Conservation (phyloP, 805 yeast species). For the Saccharomycopsis lassenensis region DNA sequence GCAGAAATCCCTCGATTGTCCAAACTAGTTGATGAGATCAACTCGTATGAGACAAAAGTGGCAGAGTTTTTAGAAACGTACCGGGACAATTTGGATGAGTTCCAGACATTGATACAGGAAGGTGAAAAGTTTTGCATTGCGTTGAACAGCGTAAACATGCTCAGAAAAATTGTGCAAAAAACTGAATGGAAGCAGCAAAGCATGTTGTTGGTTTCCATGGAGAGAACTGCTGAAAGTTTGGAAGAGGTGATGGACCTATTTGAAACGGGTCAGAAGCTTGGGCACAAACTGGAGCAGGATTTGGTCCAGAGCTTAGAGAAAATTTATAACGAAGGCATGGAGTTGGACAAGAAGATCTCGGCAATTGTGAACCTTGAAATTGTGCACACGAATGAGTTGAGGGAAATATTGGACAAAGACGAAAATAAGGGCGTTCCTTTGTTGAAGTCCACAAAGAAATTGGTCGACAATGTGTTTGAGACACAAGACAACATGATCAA, state of each 20-base stretch:
- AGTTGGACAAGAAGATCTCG: too few relatives aligned
- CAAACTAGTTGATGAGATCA: constrained; percentile 42
- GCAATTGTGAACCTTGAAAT: too few relatives aligned
- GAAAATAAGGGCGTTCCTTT: too few relatives aligned
- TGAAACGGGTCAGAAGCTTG: too few relatives aligned
- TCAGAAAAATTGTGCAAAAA: constrained; percentile 30
- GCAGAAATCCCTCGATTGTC: constrained; percentile 51
- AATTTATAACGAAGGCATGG: constrained; percentile 23
- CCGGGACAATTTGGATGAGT: constrained; percentile 30
- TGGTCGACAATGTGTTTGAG: constrained; percentile 15
- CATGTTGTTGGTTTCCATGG: not conserved
- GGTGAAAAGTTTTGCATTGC: constrained; percentile 53
- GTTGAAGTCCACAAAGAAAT: constrained; percentile 17
- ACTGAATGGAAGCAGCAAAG: constrained; percentile 29
- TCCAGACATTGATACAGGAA: constrained; percentile 40
- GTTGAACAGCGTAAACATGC: constrained; percentile 34
- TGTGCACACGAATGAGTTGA: too few relatives aligned
- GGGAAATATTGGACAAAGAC: too few relatives aligned
- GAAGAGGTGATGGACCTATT: too few relatives aligned
- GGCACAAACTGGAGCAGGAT: too few relatives aligned
- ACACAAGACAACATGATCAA: too few relatives aligned
- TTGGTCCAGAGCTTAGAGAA: too few relatives aligned
- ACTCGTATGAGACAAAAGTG: constrained; percentile 39
- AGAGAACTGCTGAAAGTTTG: too few relatives aligned
- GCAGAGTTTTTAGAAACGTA: constrained; percentile 27